These are phyloP conservation scores for Talaromyces thailandensis DNA, from an alignment of 495 filamentous ascomycete species.

Conservation along the genomic window DNA sequence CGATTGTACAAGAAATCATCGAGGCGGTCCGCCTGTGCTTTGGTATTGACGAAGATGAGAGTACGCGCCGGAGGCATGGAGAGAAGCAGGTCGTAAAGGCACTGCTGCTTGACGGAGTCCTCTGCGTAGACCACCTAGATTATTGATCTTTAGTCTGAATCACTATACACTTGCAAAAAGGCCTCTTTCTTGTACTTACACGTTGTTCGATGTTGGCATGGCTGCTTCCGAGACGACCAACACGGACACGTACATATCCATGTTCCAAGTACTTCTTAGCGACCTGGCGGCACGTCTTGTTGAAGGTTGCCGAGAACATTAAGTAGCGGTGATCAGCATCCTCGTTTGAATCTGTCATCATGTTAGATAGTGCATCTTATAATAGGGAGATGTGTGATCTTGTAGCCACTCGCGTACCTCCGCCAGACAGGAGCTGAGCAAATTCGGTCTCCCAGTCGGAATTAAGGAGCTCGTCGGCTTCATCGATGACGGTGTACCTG, in stretches of 20 bases:
- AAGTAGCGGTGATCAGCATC: conserved; percentile 76
- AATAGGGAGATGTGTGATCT: conserved; percentile 6
- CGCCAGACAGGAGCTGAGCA: conserved; percentile 61
- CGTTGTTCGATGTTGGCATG: conserved; percentile 72
- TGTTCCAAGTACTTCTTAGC: conserved; percentile 64
- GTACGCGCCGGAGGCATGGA: conserved; percentile 65
- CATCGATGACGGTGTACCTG: conserved; percentile 81
- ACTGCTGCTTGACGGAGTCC: conserved; percentile 51
- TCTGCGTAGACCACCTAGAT: conserved; percentile 53
- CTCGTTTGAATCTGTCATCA: conserved; percentile 50
- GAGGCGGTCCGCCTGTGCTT: conserved; percentile 62
- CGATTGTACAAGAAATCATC: conserved; percentile 82
- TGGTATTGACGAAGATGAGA: conserved; percentile 83
- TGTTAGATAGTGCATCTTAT: conserved; percentile 12
- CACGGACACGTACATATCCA: conserved; percentile 65
- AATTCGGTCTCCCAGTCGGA: conserved; percentile 67
- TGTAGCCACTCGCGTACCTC: conserved; percentile 44
- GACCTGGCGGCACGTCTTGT: conserved; percentile 62
- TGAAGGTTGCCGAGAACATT: conserved; percentile 95
- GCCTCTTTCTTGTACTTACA: conserved; percentile 14
- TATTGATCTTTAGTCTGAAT: background rate
- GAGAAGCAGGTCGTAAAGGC: conserved; percentile 63
- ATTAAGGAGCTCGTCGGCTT: conserved; percentile 86
- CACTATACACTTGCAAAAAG: background rate
- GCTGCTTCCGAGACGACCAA: conserved; percentile 76